Percentiles rank a stretch among this genome's conserved stretches.
Evolutionary conservation across 345 rosid genomes (phyloP).

Genomic region (Eucalyptus curtisii): DNA sequence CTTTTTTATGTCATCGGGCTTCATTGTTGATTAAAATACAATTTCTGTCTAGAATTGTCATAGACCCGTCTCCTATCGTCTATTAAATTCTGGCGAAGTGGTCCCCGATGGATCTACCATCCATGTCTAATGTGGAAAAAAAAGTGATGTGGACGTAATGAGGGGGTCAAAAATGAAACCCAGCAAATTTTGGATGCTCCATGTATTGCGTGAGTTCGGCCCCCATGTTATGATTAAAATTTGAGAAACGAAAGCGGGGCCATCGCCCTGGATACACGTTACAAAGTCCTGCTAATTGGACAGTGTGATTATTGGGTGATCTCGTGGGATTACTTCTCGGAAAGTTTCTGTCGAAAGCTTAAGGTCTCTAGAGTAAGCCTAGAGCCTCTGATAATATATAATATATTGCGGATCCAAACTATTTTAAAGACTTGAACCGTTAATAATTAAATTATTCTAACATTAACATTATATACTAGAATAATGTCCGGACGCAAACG

Average conservation of each 20-base stretch:
- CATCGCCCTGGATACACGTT: neutral
- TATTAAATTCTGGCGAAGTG: neutral
- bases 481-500: no score
- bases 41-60: neutral
- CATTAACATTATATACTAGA: no score
- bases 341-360: no score
- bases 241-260: neutral
- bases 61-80: fast-evolving
- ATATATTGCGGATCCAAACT: no score
- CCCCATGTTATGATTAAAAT: neutral
- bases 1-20: neutral
- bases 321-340: no score
- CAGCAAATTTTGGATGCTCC: neutral
- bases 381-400: no score
- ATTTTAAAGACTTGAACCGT: no score
- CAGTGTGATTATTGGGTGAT: no score
- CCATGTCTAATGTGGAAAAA: neutral
- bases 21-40: neutral
- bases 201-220: neutral
- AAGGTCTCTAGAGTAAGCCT: no score
- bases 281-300: neutral
- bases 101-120: neutral
- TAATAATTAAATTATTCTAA: no score
- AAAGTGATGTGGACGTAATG: neutral
- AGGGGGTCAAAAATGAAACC: neutral